Evolutionary conservation across 371 early-diverging fungal genomes (phyloP).

Genomic region (Astathelohania contejeani): DNA sequence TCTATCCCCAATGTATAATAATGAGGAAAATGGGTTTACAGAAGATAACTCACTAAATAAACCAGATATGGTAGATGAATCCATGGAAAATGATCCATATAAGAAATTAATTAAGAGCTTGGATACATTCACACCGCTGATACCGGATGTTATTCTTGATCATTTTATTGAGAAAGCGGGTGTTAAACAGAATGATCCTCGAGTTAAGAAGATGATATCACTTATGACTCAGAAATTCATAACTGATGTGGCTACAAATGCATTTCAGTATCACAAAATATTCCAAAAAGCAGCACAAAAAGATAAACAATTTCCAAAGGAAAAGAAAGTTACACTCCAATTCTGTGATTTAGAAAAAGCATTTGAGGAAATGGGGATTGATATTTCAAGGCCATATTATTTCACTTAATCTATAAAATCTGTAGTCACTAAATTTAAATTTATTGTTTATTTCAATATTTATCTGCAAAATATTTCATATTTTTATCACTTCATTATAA

Average conservation of each 20-base stretch:
- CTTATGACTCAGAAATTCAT: slow-evolving; percentile 52
- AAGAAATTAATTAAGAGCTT: no score
- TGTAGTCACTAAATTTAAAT: no score
- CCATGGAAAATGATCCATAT: no score
- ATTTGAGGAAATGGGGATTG: slow-evolving; percentile 50
- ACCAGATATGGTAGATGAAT: no score
- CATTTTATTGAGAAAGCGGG: slow-evolving; percentile 77
- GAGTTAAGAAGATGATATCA: slow-evolving; percentile 49
- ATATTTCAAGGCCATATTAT: slow-evolving; percentile 48
- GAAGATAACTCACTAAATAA: no score
- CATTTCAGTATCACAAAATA: slow-evolving; percentile 52
- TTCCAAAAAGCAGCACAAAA: slow-evolving; percentile 49
- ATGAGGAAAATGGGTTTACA: no score
- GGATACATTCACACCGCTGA: slow-evolving; percentile 49
- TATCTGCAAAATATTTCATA: no score
- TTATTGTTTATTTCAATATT: no score
- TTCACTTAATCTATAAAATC: slow-evolving; percentile 51
- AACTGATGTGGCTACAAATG: slow-evolving; percentile 46
- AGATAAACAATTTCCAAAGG: slow-evolving; percentile 51
- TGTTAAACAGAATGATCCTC: slow-evolving; percentile 60
- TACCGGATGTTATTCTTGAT: slow-evolving; percentile 88
- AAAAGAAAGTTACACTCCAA: slow-evolving; percentile 51
- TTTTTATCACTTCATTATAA: no score
- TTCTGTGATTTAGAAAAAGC: slow-evolving; percentile 52
- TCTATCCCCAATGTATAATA: no score